Percentiles rank a stretch among this genome's conserved stretches.
Evolutionary conservation across 1,139 yeast species (phyloP).

Genomic region (Candida sanyaensis): DNA sequence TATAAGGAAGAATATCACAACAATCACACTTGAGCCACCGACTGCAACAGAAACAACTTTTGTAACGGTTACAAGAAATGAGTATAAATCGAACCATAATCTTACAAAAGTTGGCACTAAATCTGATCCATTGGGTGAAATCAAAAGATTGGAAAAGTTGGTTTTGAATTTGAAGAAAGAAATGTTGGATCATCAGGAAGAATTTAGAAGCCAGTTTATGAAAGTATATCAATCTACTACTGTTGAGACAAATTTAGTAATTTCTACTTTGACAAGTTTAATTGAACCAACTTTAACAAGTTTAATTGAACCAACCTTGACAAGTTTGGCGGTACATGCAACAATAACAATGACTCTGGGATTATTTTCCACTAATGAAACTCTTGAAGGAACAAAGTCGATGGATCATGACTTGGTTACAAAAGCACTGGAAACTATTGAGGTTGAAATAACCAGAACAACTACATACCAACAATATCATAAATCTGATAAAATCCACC

Average conservation of each 20-base stretch:
- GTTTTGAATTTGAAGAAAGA: conserved; percentile 11
- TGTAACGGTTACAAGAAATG: not conserved
- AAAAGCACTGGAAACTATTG: too few relatives aligned
- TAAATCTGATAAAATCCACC: conserved; percentile 7
- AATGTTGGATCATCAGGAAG: conserved; percentile 11
- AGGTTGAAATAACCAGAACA: not conserved
- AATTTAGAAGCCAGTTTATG: conserved; percentile 9
- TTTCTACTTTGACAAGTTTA: not conserved
- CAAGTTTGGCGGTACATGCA: too few relatives aligned
- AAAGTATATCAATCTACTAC: conserved; percentile 1
- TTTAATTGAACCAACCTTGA: not conserved
- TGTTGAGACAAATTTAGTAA: not conserved
- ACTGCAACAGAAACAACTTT: not conserved
- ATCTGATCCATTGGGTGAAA: conserved; percentile 10
- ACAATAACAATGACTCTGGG: too few relatives aligned
- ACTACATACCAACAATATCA: not conserved
- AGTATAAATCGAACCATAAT: not conserved
- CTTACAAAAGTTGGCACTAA: not conserved
- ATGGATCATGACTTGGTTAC: too few relatives aligned
- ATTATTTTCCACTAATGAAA: too few relatives aligned
- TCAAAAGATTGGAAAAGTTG: conserved; percentile 11
- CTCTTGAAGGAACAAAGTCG: too few relatives aligned
- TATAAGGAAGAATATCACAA: not conserved
- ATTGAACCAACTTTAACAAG: not conserved
- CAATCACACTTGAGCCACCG: not conserved